Evolutionary conservation across 2,329 filamentous ascomycete genomes (phyloP), one percentile per base, ranked within the genome.

Genomic region (Colletotrichum eremochloae): DNA sequence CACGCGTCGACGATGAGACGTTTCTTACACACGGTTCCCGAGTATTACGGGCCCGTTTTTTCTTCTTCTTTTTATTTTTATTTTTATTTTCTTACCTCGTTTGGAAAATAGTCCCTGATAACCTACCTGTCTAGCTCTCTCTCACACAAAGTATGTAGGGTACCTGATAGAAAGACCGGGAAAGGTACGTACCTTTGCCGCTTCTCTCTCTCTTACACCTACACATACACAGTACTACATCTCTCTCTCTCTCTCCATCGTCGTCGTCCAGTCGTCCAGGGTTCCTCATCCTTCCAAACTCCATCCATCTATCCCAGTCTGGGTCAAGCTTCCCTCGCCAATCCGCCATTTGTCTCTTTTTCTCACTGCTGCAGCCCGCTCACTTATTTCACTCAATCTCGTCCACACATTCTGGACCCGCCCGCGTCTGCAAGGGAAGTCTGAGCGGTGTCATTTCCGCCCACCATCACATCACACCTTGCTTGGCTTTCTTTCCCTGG

Each of bases 281-380:
- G 68, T 68, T 68, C 38, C 58, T 63, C 68, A 71, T 71, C 68
- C 68, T 68, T 71, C 64, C 50, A 63, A 50, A 57, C 40, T 42
- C 40, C 4, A 42, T 46, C 44, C 44, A n/a, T 46, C 44, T 20
- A 68, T 68, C 64, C 68, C 50, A 67, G 31, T 29, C 46, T 57
- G 48, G 55, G 57, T 58, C 57, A 68, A 71, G 68, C 68, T 57
- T 71, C 63, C 68, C 50, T 57, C 63, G 11, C 63, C 68, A 68
- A 63, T 71, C 63, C 68, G 56, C 66, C 33, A 9, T 63, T 63
- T 57, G 12, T n/a, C 20, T 50, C 63, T 57, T 14, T 12, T 12
- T 40, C 38, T 14, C 11, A 24, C 24, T 24, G 24, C 24, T 24
- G 24, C 24, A 24, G 24, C 24, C 24, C 24, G 24, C 24, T 24